Evolutionary conservation across 2,329 filamentous ascomycete species (phyloP), one percentile per base, ranked within the genome.

Genomic region (Hypoxylon sp.): DNA sequence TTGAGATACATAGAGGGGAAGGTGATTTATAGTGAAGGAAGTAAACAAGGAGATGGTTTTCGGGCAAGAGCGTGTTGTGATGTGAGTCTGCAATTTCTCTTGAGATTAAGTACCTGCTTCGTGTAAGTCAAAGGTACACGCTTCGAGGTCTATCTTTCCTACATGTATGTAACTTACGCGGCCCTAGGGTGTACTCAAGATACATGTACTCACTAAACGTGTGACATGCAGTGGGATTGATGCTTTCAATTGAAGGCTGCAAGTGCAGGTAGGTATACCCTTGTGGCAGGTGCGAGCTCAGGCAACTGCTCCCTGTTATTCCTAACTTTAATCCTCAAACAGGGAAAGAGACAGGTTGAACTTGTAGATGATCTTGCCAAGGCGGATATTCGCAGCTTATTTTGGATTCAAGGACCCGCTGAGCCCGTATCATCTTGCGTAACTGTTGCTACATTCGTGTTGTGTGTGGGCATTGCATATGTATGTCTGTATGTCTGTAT

Each of bases 361-460:
- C 54, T 62, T 58, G 61, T 68, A 29, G 61, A 39, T 54, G 50
- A 60, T 68, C 56, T 59, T 72, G 72, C 74, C 72, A 72, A 75
- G 72, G 24, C 73, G 73, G 73, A 57, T 68, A 65, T 62, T 55
- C 60, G 62, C 74, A 73, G 65, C 50, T 65, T 57, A 50, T 33
- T 61, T 50, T 63, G 54, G 53, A 65, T 70, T 63, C 63, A 66
- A 68, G 60, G 69, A 57, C 33, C 54, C 46, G 48, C 62, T n/a
- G 44, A 48, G 19, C 33, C 59, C n/a, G 55, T 69, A 54, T 53
- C 48, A 65, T 72, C 65, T 70, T 62, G 69, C 44, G 69, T 65
- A 68, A 70, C 63, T 29, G 19, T 46, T 42, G 17, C n/a, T 65
- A 60, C 55, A 48, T 59, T 22, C 19, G 3, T 22, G 19, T 22